Percentiles rank a stretch among this genome's conserved stretches.
phyloP scores from a whole-genome alignment of 169 alveolate species.

The Eimeria mitis region DNA sequence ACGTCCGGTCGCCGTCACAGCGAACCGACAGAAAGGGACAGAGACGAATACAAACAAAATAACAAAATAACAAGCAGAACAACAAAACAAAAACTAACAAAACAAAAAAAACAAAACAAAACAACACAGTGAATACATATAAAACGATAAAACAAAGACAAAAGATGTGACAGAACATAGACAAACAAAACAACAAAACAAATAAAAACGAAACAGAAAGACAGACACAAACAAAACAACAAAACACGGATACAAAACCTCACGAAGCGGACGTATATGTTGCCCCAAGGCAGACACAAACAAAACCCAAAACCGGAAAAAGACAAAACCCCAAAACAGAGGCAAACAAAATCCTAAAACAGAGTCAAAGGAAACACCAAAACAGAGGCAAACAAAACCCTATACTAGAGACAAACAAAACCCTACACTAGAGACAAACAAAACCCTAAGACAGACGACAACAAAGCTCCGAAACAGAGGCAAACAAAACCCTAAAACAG shows the following conservation, averaged over 20 bases:
- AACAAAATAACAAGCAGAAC: background rate
- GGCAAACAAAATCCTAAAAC: no score
- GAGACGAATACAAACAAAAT: background rate
- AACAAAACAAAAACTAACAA: background rate
- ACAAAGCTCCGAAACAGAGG: no score
- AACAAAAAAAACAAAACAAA: background rate
- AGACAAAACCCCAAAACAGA: no score
- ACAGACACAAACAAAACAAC: background rate
- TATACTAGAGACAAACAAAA: background rate
- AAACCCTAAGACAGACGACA: background rate
- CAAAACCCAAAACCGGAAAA: no score
- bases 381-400: background rate
- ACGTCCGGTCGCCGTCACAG: background rate
- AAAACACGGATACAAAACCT: no score
- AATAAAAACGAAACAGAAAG: background rate
- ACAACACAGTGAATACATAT: no score
- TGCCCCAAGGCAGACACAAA: no score
- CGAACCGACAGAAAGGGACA: background rate
- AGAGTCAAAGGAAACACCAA: background rate
- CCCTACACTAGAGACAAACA: background rate
- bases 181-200: background rate
- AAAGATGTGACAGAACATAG: background rate
- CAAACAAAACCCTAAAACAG: no score
- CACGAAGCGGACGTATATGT: no score
- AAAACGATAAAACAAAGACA: no score